A percentile compares a stretch with the other conserved stretches of the same genome.
These are phyloP conservation scores for Quercus tomentella DNA, from an alignment of 331 rosid species.

Conservation along the genomic window DNA sequence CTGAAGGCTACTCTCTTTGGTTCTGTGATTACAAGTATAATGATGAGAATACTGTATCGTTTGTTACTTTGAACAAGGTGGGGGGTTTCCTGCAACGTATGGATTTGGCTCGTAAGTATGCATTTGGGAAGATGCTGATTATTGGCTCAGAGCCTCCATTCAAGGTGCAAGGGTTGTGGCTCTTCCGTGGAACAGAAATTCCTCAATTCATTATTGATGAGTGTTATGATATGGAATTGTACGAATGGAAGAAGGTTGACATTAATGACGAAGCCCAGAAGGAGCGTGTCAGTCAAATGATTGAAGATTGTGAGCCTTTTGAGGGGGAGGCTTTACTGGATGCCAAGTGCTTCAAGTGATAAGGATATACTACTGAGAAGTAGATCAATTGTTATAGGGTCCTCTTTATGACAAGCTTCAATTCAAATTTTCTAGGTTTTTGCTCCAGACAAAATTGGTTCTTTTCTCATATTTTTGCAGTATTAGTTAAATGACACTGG, in stretches of 20 bases:
- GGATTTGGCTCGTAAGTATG: slow-evolving; percentile 93
- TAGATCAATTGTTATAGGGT: background rate
- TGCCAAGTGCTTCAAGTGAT: slow-evolving; percentile 96
- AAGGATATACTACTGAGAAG: background rate
- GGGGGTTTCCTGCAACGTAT: slow-evolving; percentile 91
- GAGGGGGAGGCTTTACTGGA: slow-evolving; percentile 86
- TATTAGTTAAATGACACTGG: background rate
- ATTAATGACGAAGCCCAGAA: slow-evolving; percentile 66
- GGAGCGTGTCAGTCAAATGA: slow-evolving; percentile 89
- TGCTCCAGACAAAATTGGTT: background rate
- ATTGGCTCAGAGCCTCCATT: slow-evolving; percentile 75
- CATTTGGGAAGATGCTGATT: slow-evolving; percentile 90
- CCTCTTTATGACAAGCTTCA: background rate
- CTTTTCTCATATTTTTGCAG: background rate
- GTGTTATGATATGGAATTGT: slow-evolving; percentile 96
- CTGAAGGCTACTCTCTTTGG: slow-evolving; percentile 95
- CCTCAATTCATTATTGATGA: slow-evolving; percentile 74
- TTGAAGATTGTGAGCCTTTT: slow-evolving; percentile 83
- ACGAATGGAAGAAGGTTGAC: slow-evolving; percentile 83
- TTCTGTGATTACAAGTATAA: slow-evolving; percentile 93
- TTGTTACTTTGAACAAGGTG: slow-evolving; percentile 83
- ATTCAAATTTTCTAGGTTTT: background rate
- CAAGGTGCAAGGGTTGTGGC: slow-evolving; percentile 95
- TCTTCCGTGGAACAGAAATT: slow-evolving; percentile 85
- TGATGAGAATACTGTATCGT: slow-evolving; percentile 83